Evolutionary conservation across 163 green algal species (phyloP).

Genomic region (Chloroidium sp.): DNA sequence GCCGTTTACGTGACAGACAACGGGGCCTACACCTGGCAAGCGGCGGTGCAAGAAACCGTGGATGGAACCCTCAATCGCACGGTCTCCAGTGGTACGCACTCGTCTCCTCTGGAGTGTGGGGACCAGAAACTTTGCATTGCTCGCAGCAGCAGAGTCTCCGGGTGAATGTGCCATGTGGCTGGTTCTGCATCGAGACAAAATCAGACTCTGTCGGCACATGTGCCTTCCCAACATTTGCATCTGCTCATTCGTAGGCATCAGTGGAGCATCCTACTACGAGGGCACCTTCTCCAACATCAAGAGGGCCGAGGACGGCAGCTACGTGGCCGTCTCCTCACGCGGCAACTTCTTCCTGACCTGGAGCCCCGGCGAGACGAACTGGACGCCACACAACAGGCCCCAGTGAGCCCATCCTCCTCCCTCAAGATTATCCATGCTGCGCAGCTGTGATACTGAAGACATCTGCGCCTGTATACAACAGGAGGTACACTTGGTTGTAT

Average conservation of each 20-base stretch:
- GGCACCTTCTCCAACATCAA: conserved; percentile 88
- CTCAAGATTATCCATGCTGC: not conserved
- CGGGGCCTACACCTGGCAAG: conserved; percentile 84
- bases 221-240: not conserved
- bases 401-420: conserved; percentile 8
- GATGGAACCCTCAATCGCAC: conserved; percentile 92
- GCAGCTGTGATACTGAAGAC: not conserved
- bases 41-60: conserved; percentile 93
- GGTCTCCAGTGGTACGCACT: conserved; percentile 55
- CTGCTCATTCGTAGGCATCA: conserved; percentile 56
- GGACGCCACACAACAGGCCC: conserved; percentile 89
- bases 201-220: no score
- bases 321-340: conserved; percentile 88
- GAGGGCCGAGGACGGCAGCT: conserved; percentile 66
- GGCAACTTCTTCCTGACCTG: conserved; percentile 99
- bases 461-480: not conserved
- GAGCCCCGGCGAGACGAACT: conserved; percentile 75
- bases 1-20: conserved; percentile 96
- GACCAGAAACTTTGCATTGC: no score
- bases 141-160: no score
- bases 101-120: not conserved
- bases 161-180: no score
- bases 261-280: conserved; percentile 92
- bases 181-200: no score
- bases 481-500: not conserved